Evolutionary conservation across 768 basidiomycete genomes (phyloP), one percentile per base, ranked within the genome.

Genomic region (Xerocomellus chrysenteron): DNA sequence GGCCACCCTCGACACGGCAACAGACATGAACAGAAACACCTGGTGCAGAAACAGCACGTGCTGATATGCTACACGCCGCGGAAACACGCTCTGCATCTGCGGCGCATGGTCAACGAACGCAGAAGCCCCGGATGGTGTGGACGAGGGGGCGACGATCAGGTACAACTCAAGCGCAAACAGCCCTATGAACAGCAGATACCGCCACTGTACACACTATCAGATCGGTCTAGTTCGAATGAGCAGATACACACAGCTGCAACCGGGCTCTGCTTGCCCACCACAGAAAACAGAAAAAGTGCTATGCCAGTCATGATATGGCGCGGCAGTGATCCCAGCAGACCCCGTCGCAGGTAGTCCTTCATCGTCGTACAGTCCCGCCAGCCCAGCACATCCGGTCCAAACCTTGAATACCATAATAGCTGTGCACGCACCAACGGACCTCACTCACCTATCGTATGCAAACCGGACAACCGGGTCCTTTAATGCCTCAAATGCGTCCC

Each of bases 371-470:
- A 88, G 21, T 84, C 76, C 19, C 75, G 78, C 90, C 91, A 94
- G 2, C 55, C 66, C 26, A 90, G 60, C 5, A 86, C 88, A 33
- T 84, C 83, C 12, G 90, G 85, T 0, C 92, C 92, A 65, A 94
- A 94, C 58, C 90, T 92, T 26, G 26, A 44, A 42, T 26, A 2
- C 24, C 47, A 40, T 44, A 41, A 35, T n/a, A 21, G 0, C 28
- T 2, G 26, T 48, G 16, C 7, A 39, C 16, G 30, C 17, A 42
- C n/a, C 43, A 30, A 39, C 59, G 35, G 16, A 13, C 40, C 3
- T n/a, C 21, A 68, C 81, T 50, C 62, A 90, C 87, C 91, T 80
- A 65, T 94, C 92, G 68, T 94, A 94, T 0, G 91, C 92, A 75
- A 92, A 94, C 47, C 92, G 73, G 44, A 84, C 84, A 10, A 81